phyloP scores from a whole-genome alignment of 129 eudicot species.

The Escallonia herrerae region DNA sequence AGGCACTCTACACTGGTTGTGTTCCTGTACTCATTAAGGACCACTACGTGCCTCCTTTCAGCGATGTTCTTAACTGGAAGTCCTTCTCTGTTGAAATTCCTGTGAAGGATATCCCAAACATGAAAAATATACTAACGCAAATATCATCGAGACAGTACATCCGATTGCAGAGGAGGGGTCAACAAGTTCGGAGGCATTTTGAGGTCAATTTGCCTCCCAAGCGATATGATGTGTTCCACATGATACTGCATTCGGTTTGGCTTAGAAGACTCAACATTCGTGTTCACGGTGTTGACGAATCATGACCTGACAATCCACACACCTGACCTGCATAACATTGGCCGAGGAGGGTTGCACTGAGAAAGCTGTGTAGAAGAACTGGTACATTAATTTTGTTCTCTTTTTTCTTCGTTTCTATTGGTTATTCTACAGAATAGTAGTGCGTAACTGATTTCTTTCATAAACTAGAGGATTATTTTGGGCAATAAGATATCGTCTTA shows the following conservation, averaged over 20 bases:
- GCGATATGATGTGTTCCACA: slow-evolving; percentile 67
- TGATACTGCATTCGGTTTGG: slow-evolving; percentile 84
- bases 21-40: slow-evolving; percentile 71
- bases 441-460: too few relatives aligned
- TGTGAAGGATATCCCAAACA: slow-evolving; percentile 46
- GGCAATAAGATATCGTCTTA: too few relatives aligned
- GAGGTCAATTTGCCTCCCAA: slow-evolving; percentile 63
- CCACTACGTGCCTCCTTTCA: slow-evolving; percentile 58
- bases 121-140: slow-evolving; percentile 45
- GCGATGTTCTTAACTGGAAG: slow-evolving; percentile 62
- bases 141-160: slow-evolving; percentile 40
- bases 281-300: slow-evolving; percentile 15
- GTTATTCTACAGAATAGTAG: too few relatives aligned
- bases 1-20: slow-evolving; percentile 66
- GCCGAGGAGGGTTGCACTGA: too few relatives aligned
- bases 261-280: slow-evolving; percentile 56
- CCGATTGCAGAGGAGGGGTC: slow-evolving; percentile 44
- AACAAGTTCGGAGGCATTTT: slow-evolving; percentile 50
- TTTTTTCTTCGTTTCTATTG: too few relatives aligned
- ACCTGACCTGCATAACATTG: too few relatives aligned
- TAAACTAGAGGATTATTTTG: too few relatives aligned
- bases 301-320: not conserved
- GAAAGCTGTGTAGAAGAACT: too few relatives aligned
- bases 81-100: slow-evolving; percentile 49
- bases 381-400: too few relatives aligned